These are phyloP conservation scores for Fonsecaea nubica DNA, from an alignment of 2,329 filamentous ascomycete genomes.

Conservation along the genomic window DNA sequence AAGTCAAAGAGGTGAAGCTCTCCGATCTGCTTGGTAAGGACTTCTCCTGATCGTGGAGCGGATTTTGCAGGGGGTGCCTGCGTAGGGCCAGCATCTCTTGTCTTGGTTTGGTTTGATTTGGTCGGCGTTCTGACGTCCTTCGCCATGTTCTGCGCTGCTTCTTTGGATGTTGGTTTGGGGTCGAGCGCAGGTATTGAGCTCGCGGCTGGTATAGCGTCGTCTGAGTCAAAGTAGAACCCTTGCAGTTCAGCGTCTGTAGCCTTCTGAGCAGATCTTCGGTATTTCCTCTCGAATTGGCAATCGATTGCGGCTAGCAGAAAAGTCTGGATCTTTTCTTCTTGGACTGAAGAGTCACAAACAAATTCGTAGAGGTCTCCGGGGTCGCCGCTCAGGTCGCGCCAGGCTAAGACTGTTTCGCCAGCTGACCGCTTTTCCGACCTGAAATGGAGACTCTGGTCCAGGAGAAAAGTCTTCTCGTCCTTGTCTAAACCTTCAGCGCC, in stretches of 20 bases:
- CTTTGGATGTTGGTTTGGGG: constrained; percentile 47
- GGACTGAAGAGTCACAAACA: constrained; percentile 80
- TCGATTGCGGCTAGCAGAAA: constrained; percentile 85
- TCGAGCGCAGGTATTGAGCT: constrained; percentile 61
- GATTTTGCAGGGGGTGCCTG: constrained; percentile 65
- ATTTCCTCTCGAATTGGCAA: constrained; percentile 98
- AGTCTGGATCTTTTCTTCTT: constrained; percentile 72
- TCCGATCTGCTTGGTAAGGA: constrained; percentile 75
- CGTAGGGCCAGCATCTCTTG: constrained; percentile 55
- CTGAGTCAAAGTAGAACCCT: constrained; percentile 78
- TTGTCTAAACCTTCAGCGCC: constrained; percentile 82
- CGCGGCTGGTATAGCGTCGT: constrained; percentile 65
- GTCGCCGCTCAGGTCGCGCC: constrained; percentile 94
- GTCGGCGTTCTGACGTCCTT: constrained; percentile 53
- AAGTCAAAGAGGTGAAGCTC: constrained; percentile 97
- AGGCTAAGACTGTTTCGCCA: constrained; percentile 86
- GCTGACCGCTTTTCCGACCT: constrained; percentile 80
- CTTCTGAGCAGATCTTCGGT: constrained; percentile 76
- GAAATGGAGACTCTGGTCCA: constrained; percentile 91
- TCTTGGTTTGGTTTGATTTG: constrained; percentile 46
- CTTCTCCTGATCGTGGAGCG: constrained; percentile 73
- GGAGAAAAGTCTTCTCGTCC: constrained; percentile 95
- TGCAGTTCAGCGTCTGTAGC: constrained; percentile 81
- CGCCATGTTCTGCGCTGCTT: constrained; percentile 54
- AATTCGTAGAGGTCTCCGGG: constrained; percentile 96